Evolutionary conservation across 228 moss, liverwort and hornwort species (phyloP).

Genomic region (Sphagnum fallax): DNA sequence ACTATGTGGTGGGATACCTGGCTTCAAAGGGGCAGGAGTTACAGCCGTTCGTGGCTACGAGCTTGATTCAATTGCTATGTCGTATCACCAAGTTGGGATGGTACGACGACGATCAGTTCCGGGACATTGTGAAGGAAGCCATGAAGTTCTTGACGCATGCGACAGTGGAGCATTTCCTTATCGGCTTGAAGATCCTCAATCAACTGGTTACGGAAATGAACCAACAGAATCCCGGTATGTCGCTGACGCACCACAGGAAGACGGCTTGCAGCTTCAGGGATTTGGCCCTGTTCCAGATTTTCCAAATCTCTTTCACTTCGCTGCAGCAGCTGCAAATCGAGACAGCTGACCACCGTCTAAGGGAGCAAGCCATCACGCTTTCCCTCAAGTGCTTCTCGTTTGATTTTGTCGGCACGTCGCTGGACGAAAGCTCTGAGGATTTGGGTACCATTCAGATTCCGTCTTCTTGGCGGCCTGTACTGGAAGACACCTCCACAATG

Average conservation of each 20-base stretch:
- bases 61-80: constrained; percentile 5
- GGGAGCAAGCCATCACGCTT: constrained; percentile 53
- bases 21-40: constrained; percentile 6
- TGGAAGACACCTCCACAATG: constrained; percentile 5
- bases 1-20: constrained; percentile 7
- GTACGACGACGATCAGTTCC: constrained; percentile 6
- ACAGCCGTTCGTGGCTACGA: constrained; percentile 1
- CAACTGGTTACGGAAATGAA: constrained; percentile 7
- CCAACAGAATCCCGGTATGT: constrained; percentile 2
- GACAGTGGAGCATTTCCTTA: constrained; percentile 3
- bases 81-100: constrained; percentile 7
- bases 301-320: constrained; percentile 17
- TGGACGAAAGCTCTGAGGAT: constrained; percentile 8
- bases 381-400: constrained; percentile 46
- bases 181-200: constrained; percentile 8
- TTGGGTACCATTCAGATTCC: constrained; percentile 7
- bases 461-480: constrained; percentile 4
- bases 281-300: constrained; percentile 6
- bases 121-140: constrained; percentile 9
- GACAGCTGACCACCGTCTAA: constrained; percentile 42
- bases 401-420: constrained; percentile 8
- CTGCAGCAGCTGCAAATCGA: constrained; percentile 56
- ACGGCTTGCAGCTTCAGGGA: constrained; percentile 5
- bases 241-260: constrained; percentile 3
- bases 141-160: constrained; percentile 8